Evolutionary conservation across 148 eudicot species (phyloP), one percentile per base, ranked within the genome.

Genomic region (Arbutus unedo): DNA sequence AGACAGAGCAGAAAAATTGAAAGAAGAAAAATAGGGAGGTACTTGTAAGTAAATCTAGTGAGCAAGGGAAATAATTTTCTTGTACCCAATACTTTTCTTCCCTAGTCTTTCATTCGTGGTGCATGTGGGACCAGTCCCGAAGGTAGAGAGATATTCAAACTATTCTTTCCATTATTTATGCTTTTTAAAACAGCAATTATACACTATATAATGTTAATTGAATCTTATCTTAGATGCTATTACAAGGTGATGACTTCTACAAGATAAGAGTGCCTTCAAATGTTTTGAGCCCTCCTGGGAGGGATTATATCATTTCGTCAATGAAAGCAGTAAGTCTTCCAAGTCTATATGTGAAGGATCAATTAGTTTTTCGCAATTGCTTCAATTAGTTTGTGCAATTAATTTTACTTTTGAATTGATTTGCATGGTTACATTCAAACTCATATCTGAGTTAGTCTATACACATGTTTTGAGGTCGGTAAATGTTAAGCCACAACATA

Each of bases 261-360:
- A 89, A 83, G 81, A 92, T 96, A 84, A 90, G 99, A 87, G 84
- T 96, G 25, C 97, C 99, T 49, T 92, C 99, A 74, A 92, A 93
- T 77, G 94, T 96, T 80, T 59, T 91, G 86, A 96, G 89, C 80
- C 91, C 94, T 81, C 95, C 98, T 66, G 99, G 98, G 79, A 91
- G 95, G 80, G 96, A 93, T 83, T 92, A 93, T 76, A 86, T 94
- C 44, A 79, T 94, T 75, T 93, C 99, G 45, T 91, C 93, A 45
- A 94, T 94, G 66, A 96, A 91, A 87, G 99, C 98, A 72, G 99
- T 93, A 88, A 92, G 98, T 87, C 79, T 73, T 79, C 73, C 5
- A 44, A 3, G 23, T 67, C 44, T 43, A 3, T 41, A 25, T 57
- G 6, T 21, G 1, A 74, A 48, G 41, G 31, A 19, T 41, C 48